Evolutionary conservation across 768 basidiomycete species (phyloP).

Genomic region (Kwoniella botswanensis): DNA sequence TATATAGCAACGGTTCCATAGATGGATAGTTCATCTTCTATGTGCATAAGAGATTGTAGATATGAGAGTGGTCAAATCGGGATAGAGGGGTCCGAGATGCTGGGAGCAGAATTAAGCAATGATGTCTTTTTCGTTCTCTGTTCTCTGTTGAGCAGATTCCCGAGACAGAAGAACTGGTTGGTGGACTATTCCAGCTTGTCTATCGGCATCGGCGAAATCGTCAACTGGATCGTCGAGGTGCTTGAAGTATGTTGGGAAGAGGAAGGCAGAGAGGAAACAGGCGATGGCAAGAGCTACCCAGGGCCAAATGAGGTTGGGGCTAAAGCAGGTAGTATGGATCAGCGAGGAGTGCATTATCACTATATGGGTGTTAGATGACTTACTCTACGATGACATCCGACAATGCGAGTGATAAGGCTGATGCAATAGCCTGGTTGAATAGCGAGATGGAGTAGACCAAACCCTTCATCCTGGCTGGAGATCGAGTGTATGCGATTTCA

Average conservation of each 20-base stretch:
- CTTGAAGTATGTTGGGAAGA: slow-evolving; percentile 49
- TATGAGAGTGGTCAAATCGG: too few relatives aligned
- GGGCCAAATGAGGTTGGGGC: slow-evolving; percentile 26
- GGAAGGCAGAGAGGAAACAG: slow-evolving; percentile 36
- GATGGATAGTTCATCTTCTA: too few relatives aligned
- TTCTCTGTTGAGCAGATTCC: neutral
- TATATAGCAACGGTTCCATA: too few relatives aligned
- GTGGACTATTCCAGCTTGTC: slow-evolving; percentile 2
- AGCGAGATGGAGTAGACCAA: slow-evolving; percentile 54
- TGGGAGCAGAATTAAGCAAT: too few relatives aligned
- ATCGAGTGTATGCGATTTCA: slow-evolving; percentile 56
- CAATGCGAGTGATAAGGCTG: slow-evolving; percentile 50
- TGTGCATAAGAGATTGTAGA: too few relatives aligned
- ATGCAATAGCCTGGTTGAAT: slow-evolving; percentile 51
- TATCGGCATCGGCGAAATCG: slow-evolving; percentile 31
- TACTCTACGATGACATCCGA: slow-evolving; percentile 50
- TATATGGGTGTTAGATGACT: slow-evolving; percentile 39
- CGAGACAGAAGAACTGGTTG: neutral
- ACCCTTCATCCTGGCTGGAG: slow-evolving; percentile 56
- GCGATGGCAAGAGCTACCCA: slow-evolving; percentile 42
- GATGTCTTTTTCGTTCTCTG: too few relatives aligned
- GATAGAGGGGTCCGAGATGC: too few relatives aligned
- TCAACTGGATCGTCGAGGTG: slow-evolving; percentile 46
- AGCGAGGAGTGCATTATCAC: slow-evolving; percentile 2
- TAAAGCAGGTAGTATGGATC: slow-evolving; percentile 11